phyloP scores from a whole-genome alignment of 78 protist genomes.

The Guillardia theta region DNA sequence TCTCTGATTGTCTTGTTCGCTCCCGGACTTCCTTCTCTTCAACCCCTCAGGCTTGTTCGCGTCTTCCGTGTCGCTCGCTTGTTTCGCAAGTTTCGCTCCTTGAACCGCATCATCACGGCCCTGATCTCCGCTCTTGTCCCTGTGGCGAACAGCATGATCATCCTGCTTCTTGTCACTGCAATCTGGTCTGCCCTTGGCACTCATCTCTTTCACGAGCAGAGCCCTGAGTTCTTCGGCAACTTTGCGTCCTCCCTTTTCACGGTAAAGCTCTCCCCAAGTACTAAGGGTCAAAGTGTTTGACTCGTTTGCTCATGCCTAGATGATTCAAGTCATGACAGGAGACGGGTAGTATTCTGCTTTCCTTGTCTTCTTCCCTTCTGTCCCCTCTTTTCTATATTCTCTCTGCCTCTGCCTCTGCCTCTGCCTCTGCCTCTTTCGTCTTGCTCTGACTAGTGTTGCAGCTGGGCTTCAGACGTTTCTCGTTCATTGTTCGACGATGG shows the following conservation, averaged over 20 bases:
- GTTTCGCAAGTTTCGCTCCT: neutral
- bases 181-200: neutral
- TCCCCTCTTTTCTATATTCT: no score
- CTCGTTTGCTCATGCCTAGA: no score
- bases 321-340: no score
- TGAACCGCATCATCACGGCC: neutral
- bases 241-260: neutral
- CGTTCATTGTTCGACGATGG: no score
- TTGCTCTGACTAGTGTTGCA: no score
- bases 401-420: no score
- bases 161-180: neutral
- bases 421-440: no score
- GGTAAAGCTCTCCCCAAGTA: no score
- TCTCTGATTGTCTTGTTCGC: neutral
- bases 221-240: neutral
- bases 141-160: neutral
- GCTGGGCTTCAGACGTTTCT: no score
- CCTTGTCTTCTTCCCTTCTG: no score
- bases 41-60: neutral
- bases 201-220: neutral
- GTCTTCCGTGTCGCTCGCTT: neutral
- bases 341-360: no score
- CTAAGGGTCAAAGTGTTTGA: no score
- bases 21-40: neutral
- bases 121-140: neutral